Conservation (phyloP, 345 rosid species). For the Rhodamnia rubescens region DNA sequence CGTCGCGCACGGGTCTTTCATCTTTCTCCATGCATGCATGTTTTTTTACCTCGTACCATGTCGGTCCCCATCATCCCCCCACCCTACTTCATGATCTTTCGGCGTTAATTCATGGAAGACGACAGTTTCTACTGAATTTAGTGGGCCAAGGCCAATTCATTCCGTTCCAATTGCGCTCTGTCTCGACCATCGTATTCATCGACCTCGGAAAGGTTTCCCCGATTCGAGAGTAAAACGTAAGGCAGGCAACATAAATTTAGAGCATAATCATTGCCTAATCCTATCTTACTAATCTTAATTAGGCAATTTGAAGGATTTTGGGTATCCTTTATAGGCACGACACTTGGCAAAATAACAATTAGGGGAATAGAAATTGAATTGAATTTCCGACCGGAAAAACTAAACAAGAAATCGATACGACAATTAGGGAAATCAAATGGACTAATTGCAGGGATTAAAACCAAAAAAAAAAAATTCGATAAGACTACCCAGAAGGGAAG, state of each 20-base stretch:
- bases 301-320: background rate
- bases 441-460: background rate
- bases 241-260: background rate
- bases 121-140: background rate
- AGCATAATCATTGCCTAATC: background rate
- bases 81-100: no score
- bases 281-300: background rate
- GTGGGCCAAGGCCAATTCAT: background rate
- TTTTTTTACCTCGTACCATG: no score
- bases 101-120: background rate
- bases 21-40: no score
- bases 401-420: background rate
- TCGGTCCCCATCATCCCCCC: no score
- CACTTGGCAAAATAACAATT: background rate
- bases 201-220: background rate
- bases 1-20: no score
- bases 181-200: background rate
- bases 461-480: background rate
- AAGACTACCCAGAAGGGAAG: background rate
- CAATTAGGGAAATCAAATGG: background rate
- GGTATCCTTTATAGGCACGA: background rate
- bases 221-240: accelerated
- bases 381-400: background rate
- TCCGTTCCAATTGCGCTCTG: background rate
- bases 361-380: background rate